These are phyloP conservation scores for Cadophora luteo-olivacea DNA, from an alignment of 2,329 filamentous ascomycete species.

Conservation along the genomic window DNA sequence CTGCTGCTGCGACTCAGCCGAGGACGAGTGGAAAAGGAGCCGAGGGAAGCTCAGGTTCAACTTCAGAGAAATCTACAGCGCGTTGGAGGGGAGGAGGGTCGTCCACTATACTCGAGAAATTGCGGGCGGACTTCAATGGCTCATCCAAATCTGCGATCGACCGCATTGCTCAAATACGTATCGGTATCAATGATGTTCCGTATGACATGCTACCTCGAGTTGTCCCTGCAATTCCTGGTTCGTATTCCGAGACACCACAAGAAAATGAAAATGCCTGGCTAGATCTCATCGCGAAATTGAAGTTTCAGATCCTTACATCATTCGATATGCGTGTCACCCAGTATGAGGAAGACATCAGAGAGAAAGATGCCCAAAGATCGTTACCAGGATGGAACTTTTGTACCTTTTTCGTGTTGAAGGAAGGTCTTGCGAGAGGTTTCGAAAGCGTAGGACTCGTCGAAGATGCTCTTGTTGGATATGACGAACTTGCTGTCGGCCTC, in stretches of 20 bases:
- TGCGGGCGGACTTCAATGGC: slow-evolving; percentile 88
- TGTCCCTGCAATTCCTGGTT: slow-evolving; percentile 66
- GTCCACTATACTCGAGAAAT: slow-evolving; percentile 85
- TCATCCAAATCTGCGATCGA: slow-evolving; percentile 74
- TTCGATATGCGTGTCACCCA: slow-evolving; percentile 91
- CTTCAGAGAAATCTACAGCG: slow-evolving; percentile 69
- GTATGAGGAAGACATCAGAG: slow-evolving; percentile 96
- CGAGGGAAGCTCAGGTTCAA: slow-evolving; percentile 56
- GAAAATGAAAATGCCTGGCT: slow-evolving; percentile 84
- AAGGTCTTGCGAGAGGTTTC: slow-evolving; percentile 90
- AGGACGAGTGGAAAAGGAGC: slow-evolving; percentile 61
- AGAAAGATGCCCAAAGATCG: slow-evolving; percentile 85
- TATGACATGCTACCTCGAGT: slow-evolving; percentile 69
- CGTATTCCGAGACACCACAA: slow-evolving; percentile 73
- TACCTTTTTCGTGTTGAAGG: slow-evolving; percentile 97
- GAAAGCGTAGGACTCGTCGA: slow-evolving; percentile 96
- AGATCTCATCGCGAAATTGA: slow-evolving; percentile 85
- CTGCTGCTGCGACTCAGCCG: slow-evolving; percentile 79
- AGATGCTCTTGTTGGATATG: slow-evolving; percentile 92
- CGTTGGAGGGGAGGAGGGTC: slow-evolving; percentile 81
- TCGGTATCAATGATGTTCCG: slow-evolving; percentile 73
- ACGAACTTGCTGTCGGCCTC: slow-evolving; percentile 87
- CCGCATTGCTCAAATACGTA: slow-evolving; percentile 83
- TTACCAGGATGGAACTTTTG: slow-evolving; percentile 99
- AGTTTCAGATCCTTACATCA: slow-evolving; percentile 83